These are phyloP conservation scores for Phytophthora fragariaefolia DNA, from an alignment of 352 stramenopile genomes.

Conservation along the genomic window DNA sequence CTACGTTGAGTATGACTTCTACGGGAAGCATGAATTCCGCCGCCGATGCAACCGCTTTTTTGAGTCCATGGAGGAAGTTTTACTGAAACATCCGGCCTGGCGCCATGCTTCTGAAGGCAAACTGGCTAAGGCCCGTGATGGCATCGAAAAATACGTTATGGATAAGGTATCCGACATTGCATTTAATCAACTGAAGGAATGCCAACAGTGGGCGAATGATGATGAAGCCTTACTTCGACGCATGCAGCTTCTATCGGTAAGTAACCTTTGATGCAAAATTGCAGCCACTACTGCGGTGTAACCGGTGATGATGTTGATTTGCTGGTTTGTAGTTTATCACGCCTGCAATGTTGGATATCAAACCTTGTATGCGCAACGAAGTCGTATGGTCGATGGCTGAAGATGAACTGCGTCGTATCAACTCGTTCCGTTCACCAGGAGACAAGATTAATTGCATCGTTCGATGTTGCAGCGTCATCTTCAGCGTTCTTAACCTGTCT, in stretches of 20 bases:
- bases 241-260: conserved; percentile 86
- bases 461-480: conserved; percentile 90
- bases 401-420: conserved; percentile 91
- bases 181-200: conserved; percentile 75
- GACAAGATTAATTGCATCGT: conserved; percentile 94
- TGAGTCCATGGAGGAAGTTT: conserved; percentile 65
- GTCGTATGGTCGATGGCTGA: conserved; percentile 90
- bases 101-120: conserved; percentile 66
- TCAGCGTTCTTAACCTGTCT: conserved; percentile 87
- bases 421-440: conserved; percentile 78
- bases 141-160: conserved; percentile 94
- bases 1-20: conserved; percentile 86
- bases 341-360: conserved; percentile 91
- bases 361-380: conserved; percentile 90
- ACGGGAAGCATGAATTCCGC: conserved; percentile 73
- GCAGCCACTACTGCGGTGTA: no score
- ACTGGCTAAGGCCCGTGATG: conserved; percentile 72
- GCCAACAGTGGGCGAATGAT: conserved; percentile 72
- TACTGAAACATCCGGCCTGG: conserved; percentile 68
- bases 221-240: conserved; percentile 73
- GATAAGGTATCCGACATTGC: conserved; percentile 86
- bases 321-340: conserved; percentile 51
- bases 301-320: neutral
- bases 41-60: conserved; percentile 79
- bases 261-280: neutral